Percentiles rank a stretch among this genome's conserved stretches.
phyloP scores from a whole-genome alignment of 179 eudicot genomes.

The Drosera spatulata region DNA sequence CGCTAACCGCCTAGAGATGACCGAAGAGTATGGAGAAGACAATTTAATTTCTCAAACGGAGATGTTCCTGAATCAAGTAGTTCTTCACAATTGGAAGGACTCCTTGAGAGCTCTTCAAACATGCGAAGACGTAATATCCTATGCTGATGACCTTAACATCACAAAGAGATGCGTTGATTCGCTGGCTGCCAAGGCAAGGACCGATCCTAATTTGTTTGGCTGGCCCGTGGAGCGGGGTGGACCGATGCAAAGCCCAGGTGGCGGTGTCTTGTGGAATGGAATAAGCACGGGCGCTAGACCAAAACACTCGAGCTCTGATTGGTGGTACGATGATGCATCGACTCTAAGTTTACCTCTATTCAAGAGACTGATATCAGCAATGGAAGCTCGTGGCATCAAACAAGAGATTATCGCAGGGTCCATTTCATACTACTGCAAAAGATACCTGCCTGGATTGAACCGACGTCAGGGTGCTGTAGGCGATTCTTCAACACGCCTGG shows the following conservation, averaged over 20 bases:
- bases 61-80: slow-evolving; percentile 37
- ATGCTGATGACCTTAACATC: slow-evolving; percentile 44
- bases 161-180: slow-evolving; percentile 39
- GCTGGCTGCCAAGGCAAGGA: slow-evolving; percentile 36
- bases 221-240: slow-evolving; percentile 20
- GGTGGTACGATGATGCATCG: slow-evolving; percentile 58
- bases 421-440: slow-evolving; percentile 29
- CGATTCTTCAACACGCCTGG: slow-evolving; percentile 5
- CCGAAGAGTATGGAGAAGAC: slow-evolving; percentile 40
- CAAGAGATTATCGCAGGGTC: slow-evolving; percentile 33
- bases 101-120: slow-evolving; percentile 36
- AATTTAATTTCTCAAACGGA: slow-evolving; percentile 40
- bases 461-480: slow-evolving; percentile 14
- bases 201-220: slow-evolving; percentile 16
- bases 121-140: slow-evolving; percentile 31
- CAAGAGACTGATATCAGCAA: slow-evolving; percentile 27
- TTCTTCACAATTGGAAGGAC: slow-evolving; percentile 38
- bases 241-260: slow-evolving; percentile 5
- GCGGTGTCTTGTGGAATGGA: slow-evolving; percentile 32
- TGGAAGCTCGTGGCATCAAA: slow-evolving; percentile 30
- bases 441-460: slow-evolving; percentile 25
- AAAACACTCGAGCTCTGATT: slow-evolving; percentile 19
- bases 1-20: slow-evolving; percentile 55
- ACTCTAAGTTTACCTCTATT: slow-evolving; percentile 27
- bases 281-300: slow-evolving; percentile 15